phyloP scores from a whole-genome alignment of 225 moss, liverwort and hornwort genomes.

The Asterella californica region DNA sequence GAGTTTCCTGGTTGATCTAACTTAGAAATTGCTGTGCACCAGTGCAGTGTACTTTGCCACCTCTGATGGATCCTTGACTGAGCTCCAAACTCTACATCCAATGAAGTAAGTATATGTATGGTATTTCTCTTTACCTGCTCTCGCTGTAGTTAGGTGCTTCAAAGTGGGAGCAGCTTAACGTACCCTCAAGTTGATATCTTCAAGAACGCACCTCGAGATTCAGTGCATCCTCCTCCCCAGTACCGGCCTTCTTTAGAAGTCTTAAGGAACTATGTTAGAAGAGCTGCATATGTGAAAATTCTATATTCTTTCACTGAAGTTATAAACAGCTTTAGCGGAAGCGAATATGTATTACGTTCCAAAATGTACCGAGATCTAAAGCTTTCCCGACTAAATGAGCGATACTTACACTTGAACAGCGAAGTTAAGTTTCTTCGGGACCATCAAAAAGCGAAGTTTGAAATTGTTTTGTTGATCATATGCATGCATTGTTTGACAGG shows the following conservation, averaged over 20 bases:
- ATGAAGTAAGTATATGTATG: conserved; percentile 37
- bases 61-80: conserved; percentile 41
- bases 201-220: background rate
- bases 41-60: conserved; percentile 47
- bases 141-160: background rate
- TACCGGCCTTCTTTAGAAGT: background rate
- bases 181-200: background rate
- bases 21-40: conserved; percentile 16
- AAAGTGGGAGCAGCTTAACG: background rate
- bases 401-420: no score
- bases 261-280: no score
- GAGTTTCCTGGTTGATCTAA: background rate
- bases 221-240: background rate
- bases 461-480: background rate
- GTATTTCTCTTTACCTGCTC: conserved; percentile 6
- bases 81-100: conserved; percentile 42
- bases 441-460: background rate
- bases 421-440: no score
- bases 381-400: no score
- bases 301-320: background rate
- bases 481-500: conserved; percentile 4
- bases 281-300: background rate
- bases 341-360: background rate
- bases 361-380: background rate
- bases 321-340: background rate